A percentile compares a stretch with the other conserved stretches of the same genome.
These are phyloP conservation scores for Coniella lustricola DNA, from an alignment of 2,329 filamentous ascomycete genomes.

Conservation along the genomic window DNA sequence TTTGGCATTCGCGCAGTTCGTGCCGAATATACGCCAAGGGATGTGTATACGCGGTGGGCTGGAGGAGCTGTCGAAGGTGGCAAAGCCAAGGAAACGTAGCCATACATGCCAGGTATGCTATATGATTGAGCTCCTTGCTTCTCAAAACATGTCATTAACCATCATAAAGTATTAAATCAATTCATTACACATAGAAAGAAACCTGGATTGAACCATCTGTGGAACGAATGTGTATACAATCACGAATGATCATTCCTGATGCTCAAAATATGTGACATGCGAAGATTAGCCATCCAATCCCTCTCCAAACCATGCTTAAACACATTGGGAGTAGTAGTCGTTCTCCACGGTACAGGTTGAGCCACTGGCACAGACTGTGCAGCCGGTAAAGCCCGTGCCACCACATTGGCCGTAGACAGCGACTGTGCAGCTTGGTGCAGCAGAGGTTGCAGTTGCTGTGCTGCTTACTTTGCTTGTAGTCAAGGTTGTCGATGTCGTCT, in stretches of 20 bases:
- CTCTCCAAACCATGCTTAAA: constrained; percentile 13
- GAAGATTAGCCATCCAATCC: too few species aligned
- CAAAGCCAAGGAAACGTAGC: neutral
- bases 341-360: constrained; percentile 27
- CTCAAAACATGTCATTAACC: too few species aligned
- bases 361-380: constrained; percentile 27
- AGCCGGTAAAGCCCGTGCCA: constrained; percentile 28
- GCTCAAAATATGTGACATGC: neutral
- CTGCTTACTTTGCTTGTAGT: constrained; percentile 12
- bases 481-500: constrained; percentile 10
- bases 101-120: neutral
- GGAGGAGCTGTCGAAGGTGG: neutral
- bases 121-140: too few species aligned
- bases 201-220: too few species aligned
- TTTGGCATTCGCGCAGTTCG: constrained; percentile 12
- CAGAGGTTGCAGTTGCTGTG: constrained; percentile 11
- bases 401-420: constrained; percentile 31
- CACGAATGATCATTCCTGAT: neutral
- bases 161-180: too few species aligned
- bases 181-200: too few species aligned
- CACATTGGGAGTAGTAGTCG: constrained; percentile 30
- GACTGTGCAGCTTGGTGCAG: constrained; percentile 16
- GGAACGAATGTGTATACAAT: neutral
- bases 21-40: constrained; percentile 10
- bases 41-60: neutral